phyloP scores from a whole-genome alignment of 495 filamentous ascomycete species.

The Penicillium dipodomyicola region DNA sequence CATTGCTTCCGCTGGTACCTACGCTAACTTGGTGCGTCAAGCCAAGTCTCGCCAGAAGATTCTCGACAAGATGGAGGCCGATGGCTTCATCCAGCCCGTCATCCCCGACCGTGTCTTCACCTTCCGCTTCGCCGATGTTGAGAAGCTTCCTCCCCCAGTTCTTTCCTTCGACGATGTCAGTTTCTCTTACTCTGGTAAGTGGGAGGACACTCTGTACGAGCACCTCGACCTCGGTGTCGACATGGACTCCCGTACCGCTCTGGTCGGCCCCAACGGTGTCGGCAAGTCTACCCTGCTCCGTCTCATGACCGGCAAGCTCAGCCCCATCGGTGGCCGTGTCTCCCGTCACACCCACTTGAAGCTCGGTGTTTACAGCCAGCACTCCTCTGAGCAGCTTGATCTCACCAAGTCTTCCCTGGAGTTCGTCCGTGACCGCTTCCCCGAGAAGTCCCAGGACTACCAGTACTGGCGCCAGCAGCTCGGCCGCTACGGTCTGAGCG shows the following conservation, averaged over 20 bases:
- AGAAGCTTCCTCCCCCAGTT: constrained; percentile 95
- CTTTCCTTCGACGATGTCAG: constrained; percentile 95
- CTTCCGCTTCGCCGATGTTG: constrained; percentile 97
- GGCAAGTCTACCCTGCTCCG: constrained; percentile 98
- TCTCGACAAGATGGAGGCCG: constrained; percentile 99
- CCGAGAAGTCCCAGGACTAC: constrained; percentile 87
- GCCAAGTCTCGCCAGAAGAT: constrained; percentile 99
- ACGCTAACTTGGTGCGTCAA: constrained; percentile 97
- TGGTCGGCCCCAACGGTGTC: constrained; percentile 98
- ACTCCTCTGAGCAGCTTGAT: constrained; percentile 97
- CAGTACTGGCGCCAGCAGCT: constrained; percentile 99
- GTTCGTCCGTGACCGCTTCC: constrained; percentile 95
- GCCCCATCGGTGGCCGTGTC: constrained; percentile 76
- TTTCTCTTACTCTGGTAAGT: constrained; percentile 92
- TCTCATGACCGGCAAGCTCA: constrained; percentile 95
- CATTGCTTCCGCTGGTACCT: constrained; percentile 99
- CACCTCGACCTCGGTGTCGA: constrained; percentile 97
- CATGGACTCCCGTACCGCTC: constrained; percentile 96
- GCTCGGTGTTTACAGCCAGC: constrained; percentile 95
- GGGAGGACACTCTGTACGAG: constrained; percentile 90
- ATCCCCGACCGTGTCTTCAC: constrained; percentile 85
- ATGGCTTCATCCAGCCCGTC: constrained; percentile 94
- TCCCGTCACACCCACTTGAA: constrained; percentile 95
- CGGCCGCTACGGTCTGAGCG: constrained; percentile 85
- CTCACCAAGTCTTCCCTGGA: constrained; percentile 96